phyloP scores from a whole-genome alignment of 148 eudicot genomes.

The Agrostemma githago region DNA sequence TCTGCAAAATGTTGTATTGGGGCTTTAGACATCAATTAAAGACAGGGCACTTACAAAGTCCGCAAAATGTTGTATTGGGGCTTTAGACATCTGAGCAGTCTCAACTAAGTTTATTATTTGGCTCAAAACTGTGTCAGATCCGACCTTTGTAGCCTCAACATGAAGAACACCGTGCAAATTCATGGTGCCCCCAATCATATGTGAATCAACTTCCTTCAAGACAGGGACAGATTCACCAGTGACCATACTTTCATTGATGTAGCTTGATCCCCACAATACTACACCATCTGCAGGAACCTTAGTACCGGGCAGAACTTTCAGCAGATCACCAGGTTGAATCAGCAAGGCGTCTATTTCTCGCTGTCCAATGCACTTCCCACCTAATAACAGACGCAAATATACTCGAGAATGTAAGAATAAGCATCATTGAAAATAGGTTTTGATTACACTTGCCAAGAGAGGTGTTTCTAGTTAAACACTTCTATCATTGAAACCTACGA shows the following conservation, averaged over 20 bases:
- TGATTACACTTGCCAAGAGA: neutral
- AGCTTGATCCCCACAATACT: slow-evolving; percentile 90
- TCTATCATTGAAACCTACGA: neutral
- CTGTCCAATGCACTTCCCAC: slow-evolving; percentile 65
- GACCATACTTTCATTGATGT: slow-evolving; percentile 94
- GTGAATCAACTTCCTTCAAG: slow-evolving; percentile 56
- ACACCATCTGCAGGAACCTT: slow-evolving; percentile 89
- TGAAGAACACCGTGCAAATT: slow-evolving; percentile 96
- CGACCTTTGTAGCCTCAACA: slow-evolving; percentile 83
- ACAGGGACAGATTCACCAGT: slow-evolving; percentile 95
- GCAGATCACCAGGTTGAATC: slow-evolving; percentile 84
- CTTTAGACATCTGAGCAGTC: slow-evolving; percentile 97
- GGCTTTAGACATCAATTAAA: slow-evolving; percentile 72
- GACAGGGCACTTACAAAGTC: slow-evolving; percentile 59
- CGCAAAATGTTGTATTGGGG: slow-evolving; percentile 95
- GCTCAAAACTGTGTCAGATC: slow-evolving; percentile 89
- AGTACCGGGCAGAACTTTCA: slow-evolving; percentile 90
- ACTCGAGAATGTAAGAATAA: neutral
- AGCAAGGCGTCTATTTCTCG: slow-evolving; percentile 89
- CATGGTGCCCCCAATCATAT: slow-evolving; percentile 90
- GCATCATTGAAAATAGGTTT: neutral
- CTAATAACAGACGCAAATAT: slow-evolving; percentile 33
- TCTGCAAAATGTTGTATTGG: slow-evolving; percentile 63
- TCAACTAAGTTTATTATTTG: slow-evolving; percentile 94
- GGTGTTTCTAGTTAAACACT: neutral